Evolutionary conservation across 2,329 filamentous ascomycete genomes (phyloP).

Genomic region (Xylaria sp.): DNA sequence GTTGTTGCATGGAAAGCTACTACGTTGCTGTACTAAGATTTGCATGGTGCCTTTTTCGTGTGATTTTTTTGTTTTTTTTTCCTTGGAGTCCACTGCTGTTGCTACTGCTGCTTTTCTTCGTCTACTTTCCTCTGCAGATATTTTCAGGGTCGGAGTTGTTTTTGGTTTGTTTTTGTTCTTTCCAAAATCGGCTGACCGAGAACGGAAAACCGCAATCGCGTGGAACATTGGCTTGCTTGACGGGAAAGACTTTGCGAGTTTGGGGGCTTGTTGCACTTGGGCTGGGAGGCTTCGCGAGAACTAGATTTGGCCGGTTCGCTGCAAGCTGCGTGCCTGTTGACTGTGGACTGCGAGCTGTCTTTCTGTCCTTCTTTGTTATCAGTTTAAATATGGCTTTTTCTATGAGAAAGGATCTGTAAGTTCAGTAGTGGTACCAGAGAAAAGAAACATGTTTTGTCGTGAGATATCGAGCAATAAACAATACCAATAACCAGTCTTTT

Average conservation of each 20-base stretch:
- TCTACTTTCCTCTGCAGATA: conserved; percentile 11
- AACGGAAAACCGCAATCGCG: conserved; percentile 17
- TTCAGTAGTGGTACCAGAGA: conserved; percentile 24
- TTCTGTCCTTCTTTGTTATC: conserved; percentile 19
- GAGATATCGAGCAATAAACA: conserved; percentile 24
- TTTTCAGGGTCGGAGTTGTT: neutral
- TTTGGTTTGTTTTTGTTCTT: conserved; percentile 6
- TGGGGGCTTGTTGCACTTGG: conserved; percentile 9
- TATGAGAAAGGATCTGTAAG: conserved; percentile 28
- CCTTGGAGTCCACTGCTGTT: conserved; percentile 1
- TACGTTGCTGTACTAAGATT: conserved; percentile 5
- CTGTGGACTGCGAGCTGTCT: conserved; percentile 8
- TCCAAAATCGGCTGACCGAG: conserved; percentile 23
- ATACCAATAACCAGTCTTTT: conserved; percentile 3
- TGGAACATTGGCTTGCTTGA: conserved; percentile 11
- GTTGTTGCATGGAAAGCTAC: conserved; percentile 18
- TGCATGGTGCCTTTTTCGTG: conserved; percentile 13
- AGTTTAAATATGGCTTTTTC: conserved; percentile 26
- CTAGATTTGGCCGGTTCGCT: conserved; percentile 20
- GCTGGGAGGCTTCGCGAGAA: conserved; percentile 17
- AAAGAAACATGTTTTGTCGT: conserved; percentile 12
- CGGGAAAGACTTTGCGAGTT: conserved; percentile 33
- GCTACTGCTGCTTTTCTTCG: conserved; percentile 8
- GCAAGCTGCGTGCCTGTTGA: conserved; percentile 12
- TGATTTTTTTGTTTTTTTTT: conserved; percentile 7